Conservation (phyloP, 768 basidiomycete genomes). For the Galerina sulciceps region DNA sequence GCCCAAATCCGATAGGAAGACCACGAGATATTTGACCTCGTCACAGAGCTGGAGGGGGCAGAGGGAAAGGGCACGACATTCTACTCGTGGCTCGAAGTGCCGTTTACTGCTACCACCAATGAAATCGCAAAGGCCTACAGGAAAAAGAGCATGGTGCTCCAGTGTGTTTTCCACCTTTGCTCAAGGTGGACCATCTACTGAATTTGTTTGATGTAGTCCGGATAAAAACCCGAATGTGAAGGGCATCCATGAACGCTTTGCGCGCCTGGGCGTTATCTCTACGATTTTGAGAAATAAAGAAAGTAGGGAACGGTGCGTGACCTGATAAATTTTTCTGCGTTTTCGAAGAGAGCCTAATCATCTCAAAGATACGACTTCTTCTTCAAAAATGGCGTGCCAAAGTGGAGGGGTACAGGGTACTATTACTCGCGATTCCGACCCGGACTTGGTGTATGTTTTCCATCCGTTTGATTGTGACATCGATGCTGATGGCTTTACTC, state of each 20-base stretch:
- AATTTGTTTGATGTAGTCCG: slow-evolving; percentile 58
- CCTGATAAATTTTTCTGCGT: not conserved
- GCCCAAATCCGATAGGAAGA: slow-evolving; percentile 65
- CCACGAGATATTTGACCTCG: slow-evolving; percentile 95
- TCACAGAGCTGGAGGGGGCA: slow-evolving; percentile 74
- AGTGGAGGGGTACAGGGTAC: slow-evolving; percentile 95
- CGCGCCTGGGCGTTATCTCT: slow-evolving; percentile 86
- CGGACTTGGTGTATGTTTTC: slow-evolving; percentile 70
- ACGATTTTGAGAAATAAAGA: slow-evolving; percentile 80
- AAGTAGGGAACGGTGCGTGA: slow-evolving; percentile 72
- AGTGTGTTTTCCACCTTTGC: slow-evolving; percentile 56
- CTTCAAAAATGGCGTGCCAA: slow-evolving; percentile 96
- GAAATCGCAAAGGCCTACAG: slow-evolving; percentile 92
- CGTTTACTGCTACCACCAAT: slow-evolving; percentile 68
- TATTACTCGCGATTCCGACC: slow-evolving; percentile 97
- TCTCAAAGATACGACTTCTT: slow-evolving; percentile 84
- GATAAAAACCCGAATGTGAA: slow-evolving; percentile 93
- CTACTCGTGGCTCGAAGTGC: slow-evolving; percentile 90
- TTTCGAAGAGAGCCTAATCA: slow-evolving; percentile 6
- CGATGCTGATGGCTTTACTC: slow-evolving; percentile 7
- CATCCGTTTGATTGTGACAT: not conserved
- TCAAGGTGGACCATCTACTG: not conserved
- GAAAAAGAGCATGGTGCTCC: slow-evolving; percentile 86
- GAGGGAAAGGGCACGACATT: slow-evolving; percentile 97
- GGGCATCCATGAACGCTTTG: slow-evolving; percentile 85